These are phyloP conservation scores for Firmiana major DNA, from an alignment of 345 rosid genomes.

Conservation along the genomic window DNA sequence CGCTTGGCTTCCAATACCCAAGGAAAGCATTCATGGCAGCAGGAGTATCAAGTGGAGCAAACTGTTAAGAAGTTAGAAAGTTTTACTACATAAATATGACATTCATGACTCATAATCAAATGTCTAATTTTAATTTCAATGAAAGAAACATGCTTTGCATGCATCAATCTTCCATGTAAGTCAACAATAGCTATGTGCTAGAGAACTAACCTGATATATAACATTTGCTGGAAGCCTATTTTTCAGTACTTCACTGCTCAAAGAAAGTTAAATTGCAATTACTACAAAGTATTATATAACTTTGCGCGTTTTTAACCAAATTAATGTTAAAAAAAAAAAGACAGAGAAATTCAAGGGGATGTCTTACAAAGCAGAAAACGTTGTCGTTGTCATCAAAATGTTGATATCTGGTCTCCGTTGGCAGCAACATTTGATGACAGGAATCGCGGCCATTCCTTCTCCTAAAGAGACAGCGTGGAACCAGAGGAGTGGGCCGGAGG, in stretches of 20 bases:
- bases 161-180: neutral
- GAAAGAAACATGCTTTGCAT: neutral
- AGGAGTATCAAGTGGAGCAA: constrained; percentile 86
- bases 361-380: constrained; percentile 60
- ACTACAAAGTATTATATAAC: neutral
- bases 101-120: neutral
- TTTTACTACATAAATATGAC: neutral
- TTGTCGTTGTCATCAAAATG: constrained; percentile 76
- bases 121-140: neutral
- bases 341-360: neutral
- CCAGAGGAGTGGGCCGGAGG: constrained; percentile 76
- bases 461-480: constrained; percentile 95
- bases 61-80: constrained; percentile 30
- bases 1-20: constrained; percentile 70
- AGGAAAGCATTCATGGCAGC: constrained; percentile 68
- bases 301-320: neutral
- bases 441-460: constrained; percentile 95
- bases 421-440: constrained; percentile 57
- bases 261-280: neutral
- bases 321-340: neutral
- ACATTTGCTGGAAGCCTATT: constrained; percentile 59
- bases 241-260: constrained; percentile 74
- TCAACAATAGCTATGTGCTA: neutral
- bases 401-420: constrained; percentile 50
- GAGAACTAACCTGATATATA: constrained; percentile 60